These are phyloP conservation scores for Mentha longifolia DNA, from an alignment of 257 asterid species.

Conservation along the genomic window DNA sequence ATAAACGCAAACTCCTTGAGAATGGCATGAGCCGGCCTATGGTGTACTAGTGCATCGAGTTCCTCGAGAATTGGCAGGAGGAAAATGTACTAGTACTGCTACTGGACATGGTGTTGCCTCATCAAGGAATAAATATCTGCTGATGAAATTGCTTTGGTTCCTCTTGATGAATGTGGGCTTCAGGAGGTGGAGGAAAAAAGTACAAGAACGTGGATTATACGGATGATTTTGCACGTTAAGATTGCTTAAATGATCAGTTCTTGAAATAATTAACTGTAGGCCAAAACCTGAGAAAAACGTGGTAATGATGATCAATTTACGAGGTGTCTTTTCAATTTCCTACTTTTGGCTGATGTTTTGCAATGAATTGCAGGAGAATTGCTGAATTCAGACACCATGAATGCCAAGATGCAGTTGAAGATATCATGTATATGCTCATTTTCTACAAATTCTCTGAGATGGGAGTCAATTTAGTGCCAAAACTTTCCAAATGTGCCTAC, in stretches of 20 bases:
- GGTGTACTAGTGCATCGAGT: constrained; percentile 55
- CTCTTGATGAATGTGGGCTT: constrained; percentile 23
- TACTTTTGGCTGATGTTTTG: constrained; percentile 31
- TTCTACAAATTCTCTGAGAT: constrained; percentile 61
- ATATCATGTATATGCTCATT: constrained; percentile 63
- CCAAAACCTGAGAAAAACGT: constrained; percentile 42
- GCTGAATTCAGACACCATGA: constrained; percentile 57
- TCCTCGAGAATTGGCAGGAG: constrained; percentile 48
- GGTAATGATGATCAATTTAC: constrained; percentile 44
- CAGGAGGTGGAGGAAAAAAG: constrained; percentile 9
- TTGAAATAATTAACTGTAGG: constrained; percentile 40
- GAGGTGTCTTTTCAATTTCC: background rate
- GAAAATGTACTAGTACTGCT: constrained; percentile 53
- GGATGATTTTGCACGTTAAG: constrained; percentile 26
- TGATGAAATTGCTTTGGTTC: constrained; percentile 37
- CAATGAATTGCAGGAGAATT: constrained; percentile 67
- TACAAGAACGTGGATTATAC: constrained; percentile 7
- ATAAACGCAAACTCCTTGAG: constrained; percentile 47
- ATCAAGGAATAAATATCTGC: constrained; percentile 32
- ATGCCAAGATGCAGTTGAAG: constrained; percentile 74
- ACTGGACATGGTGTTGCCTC: constrained; percentile 45
- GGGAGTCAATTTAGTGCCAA: constrained; percentile 73
- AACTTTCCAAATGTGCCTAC: constrained; percentile 70
- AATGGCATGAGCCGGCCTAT: constrained; percentile 47
- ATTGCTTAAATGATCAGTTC: constrained; percentile 35